Conservation (phyloP, 257 asterid genomes). For the Apocynum venetum region DNA sequence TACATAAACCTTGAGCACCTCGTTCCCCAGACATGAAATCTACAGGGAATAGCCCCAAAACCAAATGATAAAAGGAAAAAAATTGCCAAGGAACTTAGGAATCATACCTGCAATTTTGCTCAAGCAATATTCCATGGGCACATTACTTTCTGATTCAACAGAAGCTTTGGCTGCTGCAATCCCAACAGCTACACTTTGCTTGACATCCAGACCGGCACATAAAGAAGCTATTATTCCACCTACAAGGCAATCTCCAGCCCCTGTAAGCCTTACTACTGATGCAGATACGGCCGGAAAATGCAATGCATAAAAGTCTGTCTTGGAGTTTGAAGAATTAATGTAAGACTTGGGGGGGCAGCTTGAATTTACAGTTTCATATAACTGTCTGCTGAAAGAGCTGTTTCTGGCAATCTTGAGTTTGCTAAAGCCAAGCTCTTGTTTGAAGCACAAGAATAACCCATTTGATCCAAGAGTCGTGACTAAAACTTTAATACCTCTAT, state of each 20-base stretch:
- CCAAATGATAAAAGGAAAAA: neutral
- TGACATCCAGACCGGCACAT: constrained; percentile 73
- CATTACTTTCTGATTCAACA: constrained; percentile 65
- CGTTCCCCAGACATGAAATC: neutral
- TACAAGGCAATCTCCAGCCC: constrained; percentile 96
- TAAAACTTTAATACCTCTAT: constrained; percentile 71
- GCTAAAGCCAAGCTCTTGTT: constrained; percentile 27
- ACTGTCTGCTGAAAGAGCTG: constrained; percentile 32
- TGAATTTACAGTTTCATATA: constrained; percentile 42
- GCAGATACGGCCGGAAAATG: constrained; percentile 84
- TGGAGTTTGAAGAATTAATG: constrained; percentile 25
- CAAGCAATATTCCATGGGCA: constrained; percentile 52
- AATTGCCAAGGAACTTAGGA: neutral
- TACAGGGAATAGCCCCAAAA: neutral
- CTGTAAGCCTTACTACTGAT: constrained; percentile 65
- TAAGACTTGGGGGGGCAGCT: constrained; percentile 43
- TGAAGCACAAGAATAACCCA: constrained; percentile 73
- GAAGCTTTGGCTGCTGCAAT: constrained; percentile 87
- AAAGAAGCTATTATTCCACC: constrained; percentile 74
- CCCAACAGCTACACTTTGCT: constrained; percentile 93
- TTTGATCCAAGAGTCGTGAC: constrained; percentile 77
- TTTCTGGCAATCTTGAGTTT: constrained; percentile 19
- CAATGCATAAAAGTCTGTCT: constrained; percentile 31
- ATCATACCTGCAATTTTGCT: constrained; percentile 51
- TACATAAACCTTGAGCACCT: too few species aligned